Conservation (phyloP, 164 flowering plant species). For the Protea cynaroides region DNA sequence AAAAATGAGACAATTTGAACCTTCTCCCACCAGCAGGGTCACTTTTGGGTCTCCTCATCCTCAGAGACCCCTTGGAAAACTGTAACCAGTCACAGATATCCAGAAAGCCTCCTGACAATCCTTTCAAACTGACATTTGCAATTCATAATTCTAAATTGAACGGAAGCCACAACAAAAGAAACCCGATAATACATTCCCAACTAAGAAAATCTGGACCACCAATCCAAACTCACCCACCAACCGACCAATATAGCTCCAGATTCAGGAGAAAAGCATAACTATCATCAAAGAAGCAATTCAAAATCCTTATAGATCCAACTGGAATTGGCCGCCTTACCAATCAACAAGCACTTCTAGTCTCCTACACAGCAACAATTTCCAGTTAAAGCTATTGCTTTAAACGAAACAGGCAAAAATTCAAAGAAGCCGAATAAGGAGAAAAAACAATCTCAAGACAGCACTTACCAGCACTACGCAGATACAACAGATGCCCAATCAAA, state of each 20-base stretch:
- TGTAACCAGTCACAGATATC: neutral
- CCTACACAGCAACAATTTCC: neutral
- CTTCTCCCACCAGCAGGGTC: slow-evolving; percentile 46
- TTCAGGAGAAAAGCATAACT: neutral
- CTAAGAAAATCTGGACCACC: too few relatives aligned
- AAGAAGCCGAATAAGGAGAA: neutral
- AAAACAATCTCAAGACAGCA: neutral
- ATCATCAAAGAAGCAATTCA: neutral
- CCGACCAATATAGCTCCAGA: neutral
- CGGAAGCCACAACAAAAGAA: neutral
- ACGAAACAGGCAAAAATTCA: neutral
- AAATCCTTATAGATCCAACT: neutral
- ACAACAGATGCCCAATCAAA: neutral
- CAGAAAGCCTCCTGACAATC: slow-evolving; percentile 10
- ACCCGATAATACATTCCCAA: neutral
- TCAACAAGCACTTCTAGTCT: neutral
- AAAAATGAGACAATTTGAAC: slow-evolving; percentile 55
- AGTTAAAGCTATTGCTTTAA: neutral
- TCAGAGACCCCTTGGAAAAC: neutral
- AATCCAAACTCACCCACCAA: neutral
- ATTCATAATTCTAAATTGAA: neutral
- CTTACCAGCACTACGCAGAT: neutral
- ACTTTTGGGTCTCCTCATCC: slow-evolving; percentile 60
- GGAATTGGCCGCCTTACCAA: neutral
- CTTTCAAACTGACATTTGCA: neutral